Evolutionary conservation across 352 stramenopile species (phyloP).

Genomic region (Phytophthora constricta): DNA sequence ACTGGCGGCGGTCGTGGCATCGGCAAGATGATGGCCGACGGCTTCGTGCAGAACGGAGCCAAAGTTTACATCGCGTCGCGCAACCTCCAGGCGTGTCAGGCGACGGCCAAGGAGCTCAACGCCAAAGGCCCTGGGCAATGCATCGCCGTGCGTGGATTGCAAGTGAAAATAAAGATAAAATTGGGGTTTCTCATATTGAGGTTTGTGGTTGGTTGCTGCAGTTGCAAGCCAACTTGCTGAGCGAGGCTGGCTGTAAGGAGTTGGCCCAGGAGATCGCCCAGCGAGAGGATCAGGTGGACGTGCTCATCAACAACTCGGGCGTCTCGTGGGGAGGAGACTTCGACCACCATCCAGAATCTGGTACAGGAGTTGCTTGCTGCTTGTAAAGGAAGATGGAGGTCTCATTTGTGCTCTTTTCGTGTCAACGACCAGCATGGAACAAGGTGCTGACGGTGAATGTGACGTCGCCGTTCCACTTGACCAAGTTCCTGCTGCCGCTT

Average conservation of each 20-base stretch:
- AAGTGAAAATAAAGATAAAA: no score
- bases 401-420: slow-evolving; percentile 91
- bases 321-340: slow-evolving; percentile 54
- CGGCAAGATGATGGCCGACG: slow-evolving; percentile 96
- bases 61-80: slow-evolving; percentile 95
- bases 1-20: slow-evolving; percentile 95
- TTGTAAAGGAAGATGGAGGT: slow-evolving; percentile 84
- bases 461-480: slow-evolving; percentile 94
- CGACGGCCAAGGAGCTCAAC: slow-evolving; percentile 77
- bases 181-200: no score
- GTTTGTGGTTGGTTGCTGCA: background rate
- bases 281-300: slow-evolving; percentile 80
- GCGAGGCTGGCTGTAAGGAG: slow-evolving; percentile 44
- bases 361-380: slow-evolving; percentile 71
- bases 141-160: slow-evolving; percentile 57
- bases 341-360: slow-evolving; percentile 37
- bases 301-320: slow-evolving; percentile 96
- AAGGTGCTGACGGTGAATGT: slow-evolving; percentile 96
- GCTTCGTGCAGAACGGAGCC: slow-evolving; percentile 91
- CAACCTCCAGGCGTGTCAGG: slow-evolving; percentile 77
- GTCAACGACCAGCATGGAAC: slow-evolving; percentile 86
- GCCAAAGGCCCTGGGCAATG: slow-evolving; percentile 67
- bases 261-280: slow-evolving; percentile 80
- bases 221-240: slow-evolving; percentile 49
- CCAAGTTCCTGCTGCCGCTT: slow-evolving; percentile 86